Evolutionary conservation across 768 basidiomycete genomes (phyloP).

Genomic region (Botryobasidium botryosum): DNA sequence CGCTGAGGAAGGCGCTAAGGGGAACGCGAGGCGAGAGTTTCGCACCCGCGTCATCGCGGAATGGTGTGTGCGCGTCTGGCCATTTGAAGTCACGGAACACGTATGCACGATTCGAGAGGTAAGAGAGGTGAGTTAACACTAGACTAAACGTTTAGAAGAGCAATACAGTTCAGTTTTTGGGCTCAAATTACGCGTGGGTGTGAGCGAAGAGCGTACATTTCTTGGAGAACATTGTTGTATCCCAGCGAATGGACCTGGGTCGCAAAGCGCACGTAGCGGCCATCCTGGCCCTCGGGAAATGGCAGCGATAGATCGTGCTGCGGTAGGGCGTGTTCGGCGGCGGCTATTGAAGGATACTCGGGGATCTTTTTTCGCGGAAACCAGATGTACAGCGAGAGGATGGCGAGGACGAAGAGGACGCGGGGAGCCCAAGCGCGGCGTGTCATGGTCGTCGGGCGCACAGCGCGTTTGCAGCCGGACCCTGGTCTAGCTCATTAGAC

Average conservation of each 20-base stretch:
- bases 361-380: too few species aligned
- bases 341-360: background rate
- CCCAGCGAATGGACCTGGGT: slow-evolving; percentile 7
- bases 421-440: too few species aligned
- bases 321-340: background rate
- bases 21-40: slow-evolving; percentile 6
- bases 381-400: too few species aligned
- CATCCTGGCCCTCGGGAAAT: slow-evolving; percentile 4
- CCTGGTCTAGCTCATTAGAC: too few species aligned
- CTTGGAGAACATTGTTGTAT: slow-evolving; percentile 7
- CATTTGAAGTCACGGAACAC: slow-evolving; percentile 8
- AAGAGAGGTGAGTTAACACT: slow-evolving; percentile 5
- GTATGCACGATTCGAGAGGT: slow-evolving; percentile 3
- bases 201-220: slow-evolving; percentile 6
- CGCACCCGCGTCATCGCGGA: slow-evolving; percentile 2
- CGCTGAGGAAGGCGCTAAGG: slow-evolving; percentile 15
- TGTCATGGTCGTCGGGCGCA: too few species aligned
- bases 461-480: too few species aligned
- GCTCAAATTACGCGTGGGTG: background rate
- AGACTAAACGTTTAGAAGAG: slow-evolving; percentile 1
- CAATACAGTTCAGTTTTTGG: background rate
- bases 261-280: slow-evolving; percentile 8
- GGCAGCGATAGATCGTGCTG: slow-evolving; percentile 6
- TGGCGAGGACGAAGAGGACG: too few species aligned
- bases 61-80: background rate